A percentile compares a stretch with the other conserved stretches of the same genome.
Conservation (phyloP, 202 grass and related monocot genomes). For the Musa balbisiana region DNA sequence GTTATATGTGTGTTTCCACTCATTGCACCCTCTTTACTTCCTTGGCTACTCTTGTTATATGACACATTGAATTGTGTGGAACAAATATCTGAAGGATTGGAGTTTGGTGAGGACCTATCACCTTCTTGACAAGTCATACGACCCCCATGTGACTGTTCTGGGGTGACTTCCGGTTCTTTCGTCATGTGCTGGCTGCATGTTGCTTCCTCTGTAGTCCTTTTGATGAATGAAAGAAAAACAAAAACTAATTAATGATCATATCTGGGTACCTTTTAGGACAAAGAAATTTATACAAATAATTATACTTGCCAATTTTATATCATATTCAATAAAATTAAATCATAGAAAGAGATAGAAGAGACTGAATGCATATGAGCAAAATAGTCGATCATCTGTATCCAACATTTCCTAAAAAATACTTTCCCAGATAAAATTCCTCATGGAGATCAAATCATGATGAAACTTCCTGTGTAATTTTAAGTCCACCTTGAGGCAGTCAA, state of each 20-base stretch:
- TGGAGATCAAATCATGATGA: too few species aligned
- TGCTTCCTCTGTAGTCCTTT: conserved; percentile 2
- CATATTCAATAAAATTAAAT: background rate
- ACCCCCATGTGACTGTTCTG: conserved; percentile 37
- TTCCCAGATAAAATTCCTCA: too few species aligned
- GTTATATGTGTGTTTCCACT: conserved; percentile 39
- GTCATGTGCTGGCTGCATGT: conserved; percentile 19
- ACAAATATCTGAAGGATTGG: conserved; percentile 35
- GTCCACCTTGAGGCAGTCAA: too few species aligned
- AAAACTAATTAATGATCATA: background rate
- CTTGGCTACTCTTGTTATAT: conserved; percentile 48
- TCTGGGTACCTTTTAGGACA: too few species aligned
- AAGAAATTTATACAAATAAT: background rate
- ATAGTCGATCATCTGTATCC: background rate
- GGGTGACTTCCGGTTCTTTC: conserved; percentile 34
- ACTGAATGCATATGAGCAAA: background rate
- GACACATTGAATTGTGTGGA: conserved; percentile 51
- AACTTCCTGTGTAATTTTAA: too few species aligned
- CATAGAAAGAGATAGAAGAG: background rate
- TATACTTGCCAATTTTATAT: background rate
- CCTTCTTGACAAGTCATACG: conserved; percentile 38
- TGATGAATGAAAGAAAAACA: background rate
- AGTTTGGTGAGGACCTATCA: conserved; percentile 39
- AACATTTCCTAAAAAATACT: too few species aligned
- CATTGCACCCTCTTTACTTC: conserved; percentile 41